These are phyloP conservation scores for Botrytis byssoidea DNA, from an alignment of 2,329 filamentous ascomycete species.

Conservation along the genomic window DNA sequence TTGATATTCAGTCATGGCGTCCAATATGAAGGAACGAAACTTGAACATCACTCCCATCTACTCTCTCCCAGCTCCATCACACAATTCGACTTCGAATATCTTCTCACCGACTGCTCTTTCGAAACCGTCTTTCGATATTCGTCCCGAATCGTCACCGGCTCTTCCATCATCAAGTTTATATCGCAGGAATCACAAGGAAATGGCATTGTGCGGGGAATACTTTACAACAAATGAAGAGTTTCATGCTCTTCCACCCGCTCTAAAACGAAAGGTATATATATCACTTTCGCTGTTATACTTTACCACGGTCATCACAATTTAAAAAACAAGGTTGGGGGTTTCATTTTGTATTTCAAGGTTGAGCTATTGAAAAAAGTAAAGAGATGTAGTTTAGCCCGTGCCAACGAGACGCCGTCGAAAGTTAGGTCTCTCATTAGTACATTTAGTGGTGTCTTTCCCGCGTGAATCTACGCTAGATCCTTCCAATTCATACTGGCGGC, in stretches of 20 bases:
- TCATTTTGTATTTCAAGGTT: slow-evolving; percentile 1
- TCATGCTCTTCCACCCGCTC: slow-evolving; percentile 50
- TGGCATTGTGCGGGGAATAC: slow-evolving; percentile 32
- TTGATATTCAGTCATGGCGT: slow-evolving; percentile 15
- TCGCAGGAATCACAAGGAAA: slow-evolving; percentile 38
- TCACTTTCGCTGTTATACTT: slow-evolving; percentile 16
- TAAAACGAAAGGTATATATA: slow-evolving; percentile 50
- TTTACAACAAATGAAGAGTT: slow-evolving; percentile 47
- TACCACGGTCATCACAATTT: slow-evolving; percentile 13
- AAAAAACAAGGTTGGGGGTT: slow-evolving; percentile 1
- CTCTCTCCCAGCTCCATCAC: slow-evolving; percentile 26
- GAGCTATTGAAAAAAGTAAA: slow-evolving; percentile 11
- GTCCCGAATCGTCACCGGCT: slow-evolving; percentile 30
- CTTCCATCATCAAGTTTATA: slow-evolving; percentile 28
- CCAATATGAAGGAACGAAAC: slow-evolving; percentile 13
- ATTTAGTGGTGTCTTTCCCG: slow-evolving; percentile 12
- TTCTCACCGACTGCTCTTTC: slow-evolving; percentile 33
- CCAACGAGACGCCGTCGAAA: slow-evolving; percentile 3
- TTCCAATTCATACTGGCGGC: slow-evolving; percentile 18
- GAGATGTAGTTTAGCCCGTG: slow-evolving; percentile 18
- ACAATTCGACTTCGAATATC: slow-evolving; percentile 21
- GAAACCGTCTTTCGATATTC: slow-evolving; percentile 32
- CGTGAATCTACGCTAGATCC: background rate
- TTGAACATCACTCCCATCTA: slow-evolving; percentile 23
- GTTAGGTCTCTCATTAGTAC: slow-evolving; percentile 13